Conservation (phyloP, 2,329 filamentous ascomycete genomes). For the Penicillium nordicum region DNA sequence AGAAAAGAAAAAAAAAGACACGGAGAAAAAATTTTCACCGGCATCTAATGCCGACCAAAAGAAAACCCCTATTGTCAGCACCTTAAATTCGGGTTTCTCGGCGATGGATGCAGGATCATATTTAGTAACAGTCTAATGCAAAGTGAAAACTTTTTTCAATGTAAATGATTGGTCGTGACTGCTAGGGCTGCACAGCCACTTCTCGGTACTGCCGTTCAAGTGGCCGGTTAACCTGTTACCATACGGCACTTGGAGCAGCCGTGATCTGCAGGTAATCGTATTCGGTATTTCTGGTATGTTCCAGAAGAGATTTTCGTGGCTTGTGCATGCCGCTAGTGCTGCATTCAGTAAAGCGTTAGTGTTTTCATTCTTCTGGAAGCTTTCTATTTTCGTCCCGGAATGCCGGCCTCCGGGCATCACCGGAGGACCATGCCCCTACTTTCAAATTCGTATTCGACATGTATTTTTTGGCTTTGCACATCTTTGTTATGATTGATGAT, state of each 20-base stretch:
- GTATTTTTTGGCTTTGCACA: not conserved
- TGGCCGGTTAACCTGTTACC: constrained; percentile 9
- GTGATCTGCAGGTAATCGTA: constrained; percentile 3
- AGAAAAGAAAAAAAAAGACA: not conserved
- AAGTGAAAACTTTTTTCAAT: constrained; percentile 17
- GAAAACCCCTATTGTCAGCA: constrained; percentile 19
- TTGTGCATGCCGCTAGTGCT: not conserved
- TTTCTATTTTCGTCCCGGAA: constrained; percentile 13
- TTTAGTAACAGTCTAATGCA: constrained; percentile 26
- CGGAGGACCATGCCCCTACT: constrained; percentile 2
- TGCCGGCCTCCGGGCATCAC: constrained; percentile 5
- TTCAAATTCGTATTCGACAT: not conserved
- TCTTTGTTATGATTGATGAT: not conserved
- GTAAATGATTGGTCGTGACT: constrained; percentile 16
- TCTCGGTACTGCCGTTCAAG: constrained; percentile 1
- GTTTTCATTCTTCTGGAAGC: constrained; percentile 8
- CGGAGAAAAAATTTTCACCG: constrained; percentile 16
- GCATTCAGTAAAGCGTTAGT: not conserved
- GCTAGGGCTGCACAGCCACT: constrained; percentile 18
- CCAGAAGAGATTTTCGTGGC: constrained; percentile 6
- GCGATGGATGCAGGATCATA: constrained; percentile 16
- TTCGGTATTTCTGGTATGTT: constrained; percentile 8
- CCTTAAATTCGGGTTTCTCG: constrained; percentile 16
- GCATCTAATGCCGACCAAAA: constrained; percentile 6
- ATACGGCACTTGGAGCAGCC: not conserved